Percentiles rank a stretch among this genome's conserved stretches.
Conservation (phyloP, 2,329 filamentous ascomycete genomes). For the Chrysoporthe puriensis region DNA sequence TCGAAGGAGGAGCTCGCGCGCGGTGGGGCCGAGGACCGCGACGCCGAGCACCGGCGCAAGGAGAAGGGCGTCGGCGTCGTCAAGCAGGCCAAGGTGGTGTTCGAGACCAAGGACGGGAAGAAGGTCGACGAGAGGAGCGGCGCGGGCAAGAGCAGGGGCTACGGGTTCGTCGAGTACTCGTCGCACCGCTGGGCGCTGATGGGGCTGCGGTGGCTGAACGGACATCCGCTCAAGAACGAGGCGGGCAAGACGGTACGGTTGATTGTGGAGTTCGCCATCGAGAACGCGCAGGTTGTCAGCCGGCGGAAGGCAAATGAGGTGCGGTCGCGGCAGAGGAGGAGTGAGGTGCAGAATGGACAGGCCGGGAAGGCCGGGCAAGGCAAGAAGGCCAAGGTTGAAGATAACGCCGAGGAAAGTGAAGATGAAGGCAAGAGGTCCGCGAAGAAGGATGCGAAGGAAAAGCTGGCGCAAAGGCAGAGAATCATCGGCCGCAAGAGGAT, state of each 20-base stretch:
- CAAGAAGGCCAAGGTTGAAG: constrained; percentile 27
- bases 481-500: constrained; percentile 86
- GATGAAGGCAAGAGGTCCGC: constrained; percentile 19
- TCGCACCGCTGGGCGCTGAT: constrained; percentile 94
- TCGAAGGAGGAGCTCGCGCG: constrained; percentile 88
- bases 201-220: constrained; percentile 92
- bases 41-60: constrained; percentile 79
- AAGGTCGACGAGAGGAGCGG: constrained; percentile 80
- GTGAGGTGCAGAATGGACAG: constrained; percentile 34
- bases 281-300: constrained; percentile 94
- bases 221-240: constrained; percentile 62
- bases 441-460: constrained; percentile 37
- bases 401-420: constrained; percentile 29
- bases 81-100: constrained; percentile 91
- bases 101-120: constrained; percentile 81
- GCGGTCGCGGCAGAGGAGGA: constrained; percentile 35
- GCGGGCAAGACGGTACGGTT: constrained; percentile 83
- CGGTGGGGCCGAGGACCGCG: constrained; percentile 77
- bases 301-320: constrained; percentile 69
- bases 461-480: constrained; percentile 61
- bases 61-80: constrained; percentile 84
- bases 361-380: constrained; percentile 28
- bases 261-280: constrained; percentile 96
- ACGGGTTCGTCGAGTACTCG: constrained; percentile 96
- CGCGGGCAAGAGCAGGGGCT: constrained; percentile 84